Base-by-base conservation (phyloP, 257 asterid genomes). In the Solanum clarkiae region DNA sequence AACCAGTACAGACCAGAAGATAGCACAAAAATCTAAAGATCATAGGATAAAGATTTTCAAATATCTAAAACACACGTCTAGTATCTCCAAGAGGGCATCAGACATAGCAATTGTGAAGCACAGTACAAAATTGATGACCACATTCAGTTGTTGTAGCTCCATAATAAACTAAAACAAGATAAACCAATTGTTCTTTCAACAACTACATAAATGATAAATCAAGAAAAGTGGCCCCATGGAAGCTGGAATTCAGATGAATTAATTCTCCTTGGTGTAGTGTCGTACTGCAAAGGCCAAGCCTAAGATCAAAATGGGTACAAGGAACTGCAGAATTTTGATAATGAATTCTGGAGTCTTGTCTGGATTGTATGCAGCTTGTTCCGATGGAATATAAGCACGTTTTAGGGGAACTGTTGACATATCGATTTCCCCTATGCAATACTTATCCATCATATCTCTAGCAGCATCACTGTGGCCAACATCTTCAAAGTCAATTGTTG, bases 391-490 rank as follows among this genome's bases (percentile, higher is more conserved):
- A 71, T 87, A 91, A n/a, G 90, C 8, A n/a, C 92, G 95, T 84
- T 89, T 95, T 86, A 26, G 60, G 84, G 98, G 98, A 65, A 94
- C 92, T 0, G 95, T 90, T 7, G 96, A 71, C 88, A 44, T 83
- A 88, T 95, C 96, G 3, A 94, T 90, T 47, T 87, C 90, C 63
- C 97, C 99, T 20, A 93, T 92, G 94, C 68, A 94, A 90, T 91
- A 95, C 63, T 92, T 87, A 56, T 68, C 90, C 97, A 94, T 87
- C 93, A 89, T 87, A 11, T 93, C 93, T 80, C 93, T 90, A 22
- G 98, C 98, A 0, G 88, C 57, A 82, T 95, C 97, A 85, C 98
- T 94, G 90, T 95, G 98, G 22, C 98, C 98, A 45, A 90, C 90
- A 63, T 95, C 98, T 86, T 95, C 98, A 22, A 93, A 95, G 89